phyloP scores from a whole-genome alignment of 805 yeast species.

The Kodamaea laetipori region DNA sequence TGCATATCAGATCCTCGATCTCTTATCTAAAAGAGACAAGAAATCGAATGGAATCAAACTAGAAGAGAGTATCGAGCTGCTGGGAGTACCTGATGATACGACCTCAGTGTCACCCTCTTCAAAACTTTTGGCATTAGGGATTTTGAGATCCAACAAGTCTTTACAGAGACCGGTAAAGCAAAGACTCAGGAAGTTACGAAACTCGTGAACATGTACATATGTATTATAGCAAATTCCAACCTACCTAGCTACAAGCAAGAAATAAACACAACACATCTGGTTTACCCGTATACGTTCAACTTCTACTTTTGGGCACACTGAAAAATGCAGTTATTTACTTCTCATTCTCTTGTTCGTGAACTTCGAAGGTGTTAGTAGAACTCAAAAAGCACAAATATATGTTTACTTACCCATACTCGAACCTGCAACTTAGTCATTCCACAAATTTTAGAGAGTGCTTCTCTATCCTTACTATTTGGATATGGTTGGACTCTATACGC shows the following conservation, averaged over 20 bases:
- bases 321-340: too few relatives aligned
- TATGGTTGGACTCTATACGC: constrained; percentile 18
- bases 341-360: too few relatives aligned
- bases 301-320: too few relatives aligned
- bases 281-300: too few relatives aligned
- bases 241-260: too few relatives aligned
- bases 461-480: constrained; percentile 31
- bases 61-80: not conserved
- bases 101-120: constrained; percentile 4
- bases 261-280: too few relatives aligned
- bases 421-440: too few relatives aligned
- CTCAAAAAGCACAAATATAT: too few relatives aligned
- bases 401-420: too few relatives aligned
- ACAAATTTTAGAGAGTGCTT: constrained; percentile 29
- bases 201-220: not conserved
- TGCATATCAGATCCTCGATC: constrained; percentile 19
- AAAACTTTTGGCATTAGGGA: constrained; percentile 4
- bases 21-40: constrained; percentile 7
- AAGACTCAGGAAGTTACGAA: constrained; percentile 5
- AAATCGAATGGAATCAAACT: not conserved
- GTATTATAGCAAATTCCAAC: too few relatives aligned
- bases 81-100: too few relatives aligned
- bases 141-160: constrained; percentile 9
- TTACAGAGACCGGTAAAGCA: constrained; percentile 11
- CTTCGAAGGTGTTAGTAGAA: too few relatives aligned